Base-by-base conservation (phyloP, 768 basidiomycete species). In the Lactarius tabidus region DNA sequence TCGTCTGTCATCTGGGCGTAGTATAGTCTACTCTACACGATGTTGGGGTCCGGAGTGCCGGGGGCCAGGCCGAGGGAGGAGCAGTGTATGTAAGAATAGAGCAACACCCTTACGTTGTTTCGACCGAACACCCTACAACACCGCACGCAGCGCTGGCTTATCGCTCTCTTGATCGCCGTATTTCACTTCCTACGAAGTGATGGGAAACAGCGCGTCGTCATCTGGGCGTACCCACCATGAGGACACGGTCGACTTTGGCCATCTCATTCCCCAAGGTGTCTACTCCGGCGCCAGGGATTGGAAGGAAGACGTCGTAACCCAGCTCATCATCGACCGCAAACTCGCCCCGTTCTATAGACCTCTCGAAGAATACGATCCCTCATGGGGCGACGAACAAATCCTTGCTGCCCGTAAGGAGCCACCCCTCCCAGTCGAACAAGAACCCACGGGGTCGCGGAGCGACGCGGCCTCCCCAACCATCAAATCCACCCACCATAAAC, bases 261-360 rank as follows among this genome's bases (percentile, higher is more conserved):
- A 80, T 72, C 85, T 95, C 57, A 76, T 83, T 61, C 93, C 93
- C 23, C 90, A 93, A 71, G 93, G 92, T 72, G 84, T 94, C 67
- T 95, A 95, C 79, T 87, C 90, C 23, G 90, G 88, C 28, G 78
- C 84, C 54, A 83, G 84, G 72, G 95, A 98, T 77, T 98, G 94
- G 89, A 94, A 93, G 74, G 91, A 95, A 70, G 75, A 85, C 60
- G 78, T 91, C 65, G 95, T 96, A 68, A 87, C 90, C 66, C 88
- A 91, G 76, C 84, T 96, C 73, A 94, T 99, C 75, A 79, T 88
- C 71, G 88, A 91, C 70, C 87, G 93, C 74, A 88, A 84, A 72
- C 84, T 99, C 48, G 94, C 95, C 1, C 97, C 97, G 1, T 98
- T 98, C 78, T 98, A 98, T 75, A 85, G 94, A 39, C 96, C 97